phyloP scores from a whole-genome alignment of 306 rosid species.

The Quercus mongolica region DNA sequence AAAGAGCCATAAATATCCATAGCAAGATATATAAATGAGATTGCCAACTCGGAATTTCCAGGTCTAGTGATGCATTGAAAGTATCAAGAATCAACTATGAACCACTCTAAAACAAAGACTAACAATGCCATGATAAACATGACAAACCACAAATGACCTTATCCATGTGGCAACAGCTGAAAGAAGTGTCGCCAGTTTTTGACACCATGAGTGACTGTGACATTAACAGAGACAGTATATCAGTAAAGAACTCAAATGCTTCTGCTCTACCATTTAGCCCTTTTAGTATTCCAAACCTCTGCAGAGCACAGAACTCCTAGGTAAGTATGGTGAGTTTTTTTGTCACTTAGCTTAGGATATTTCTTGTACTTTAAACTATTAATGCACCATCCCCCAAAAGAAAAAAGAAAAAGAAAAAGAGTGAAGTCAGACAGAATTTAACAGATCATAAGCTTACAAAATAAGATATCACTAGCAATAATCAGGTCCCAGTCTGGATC shows the following conservation, averaged over 20 bases:
- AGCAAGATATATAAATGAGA: no score
- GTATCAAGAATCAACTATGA: not conserved
- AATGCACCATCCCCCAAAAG: not conserved
- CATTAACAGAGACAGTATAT: not conserved
- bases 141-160: not conserved
- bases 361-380: not conserved
- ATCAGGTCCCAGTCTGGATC: slow-evolving; percentile 81
- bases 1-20: no score
- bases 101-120: not conserved
- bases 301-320: not conserved
- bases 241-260: not conserved
- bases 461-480: slow-evolving; percentile 84
- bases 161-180: not conserved
- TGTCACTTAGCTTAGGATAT: not conserved
- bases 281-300: not conserved
- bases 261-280: not conserved
- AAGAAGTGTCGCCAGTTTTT: not conserved
- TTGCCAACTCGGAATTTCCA: no score
- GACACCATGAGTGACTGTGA: not conserved
- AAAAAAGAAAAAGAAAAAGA: not conserved
- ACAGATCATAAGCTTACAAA: slow-evolving; percentile 53
- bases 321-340: not conserved
- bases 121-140: not conserved
- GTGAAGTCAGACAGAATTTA: slow-evolving; percentile 1
- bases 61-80: not conserved